These are phyloP conservation scores for Dactylellina cionopaga DNA, from an alignment of 2,329 filamentous ascomycete species.

Conservation along the genomic window DNA sequence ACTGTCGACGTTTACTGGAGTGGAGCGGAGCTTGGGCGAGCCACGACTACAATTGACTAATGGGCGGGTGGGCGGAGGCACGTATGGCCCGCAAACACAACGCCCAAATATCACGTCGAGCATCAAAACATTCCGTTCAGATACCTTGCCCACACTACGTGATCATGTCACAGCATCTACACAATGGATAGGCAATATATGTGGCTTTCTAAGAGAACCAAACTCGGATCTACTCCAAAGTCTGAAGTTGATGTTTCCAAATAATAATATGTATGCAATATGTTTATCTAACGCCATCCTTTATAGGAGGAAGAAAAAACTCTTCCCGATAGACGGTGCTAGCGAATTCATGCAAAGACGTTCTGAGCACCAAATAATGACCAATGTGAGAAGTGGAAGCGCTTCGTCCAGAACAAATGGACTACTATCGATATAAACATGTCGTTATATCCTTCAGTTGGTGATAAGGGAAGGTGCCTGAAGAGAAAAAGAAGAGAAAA, in stretches of 20 bases:
- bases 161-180: background rate
- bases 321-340: constrained; percentile 48
- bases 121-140: background rate
- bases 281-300: constrained; percentile 52
- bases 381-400: constrained; percentile 50
- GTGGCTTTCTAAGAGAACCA: background rate
- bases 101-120: constrained; percentile 3
- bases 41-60: constrained; percentile 6
- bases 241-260: too few relatives aligned
- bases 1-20: constrained; percentile 10
- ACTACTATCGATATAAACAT: constrained; percentile 51
- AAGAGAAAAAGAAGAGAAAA: constrained; percentile 33
- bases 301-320: background rate
- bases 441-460: constrained; percentile 52
- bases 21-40: constrained; percentile 9
- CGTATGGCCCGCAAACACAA: constrained; percentile 33
- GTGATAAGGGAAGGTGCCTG: constrained; percentile 53
- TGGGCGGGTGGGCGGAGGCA: constrained; percentile 6
- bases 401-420: constrained; percentile 52
- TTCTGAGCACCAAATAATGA: constrained; percentile 53
- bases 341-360: constrained; percentile 52
- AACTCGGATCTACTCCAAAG: background rate
- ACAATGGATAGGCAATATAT: background rate
- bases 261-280: constrained; percentile 51
- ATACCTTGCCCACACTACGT: background rate